Evolutionary conservation across 495 filamentous ascomycete species (phyloP), one percentile per base, ranked within the genome.

Genomic region (Amphirosellinia nigrospora): DNA sequence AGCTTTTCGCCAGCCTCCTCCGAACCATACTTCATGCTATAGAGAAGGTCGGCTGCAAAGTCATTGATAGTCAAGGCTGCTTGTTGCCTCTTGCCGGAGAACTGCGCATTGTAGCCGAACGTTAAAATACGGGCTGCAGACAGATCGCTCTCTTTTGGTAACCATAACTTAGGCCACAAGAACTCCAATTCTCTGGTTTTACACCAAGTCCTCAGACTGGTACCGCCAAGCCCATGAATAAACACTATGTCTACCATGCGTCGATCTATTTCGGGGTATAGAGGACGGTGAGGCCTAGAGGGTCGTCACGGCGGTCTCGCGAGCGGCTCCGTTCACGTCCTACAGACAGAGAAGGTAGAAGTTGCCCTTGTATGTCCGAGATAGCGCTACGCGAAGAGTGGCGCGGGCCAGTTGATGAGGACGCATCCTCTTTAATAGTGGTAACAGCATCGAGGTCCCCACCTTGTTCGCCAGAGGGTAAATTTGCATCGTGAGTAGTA

Each of bases 161-260:
- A 26, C 50, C 50, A 53, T 53, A 26, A 10, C 23, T 53, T 26
- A 11, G 50, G 50, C 50, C 50, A 53, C 26, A 53, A 30, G 50
- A 13, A 53, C 26, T 53, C 50, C 9, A 53, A 10, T 3, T 53
- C 50, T 30, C 50, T 53, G 6, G 28, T 30, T 34, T n/a, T 58
- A 58, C 28, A 58, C 53, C 32, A 58, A 4, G 28, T 58, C 5
- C 30, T 28, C 21, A 58, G 30, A 58, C 53, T 58, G 8, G 53
- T 58, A 15, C 53, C 53, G 28, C 53, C 53, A 19, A 58, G 53
- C 28, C 69, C 30, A 23, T 64, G 60, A 21, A 64, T 36, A 50
- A 43, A 64, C 23, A 64, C 15, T 15, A 64, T 64, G 19, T 64
- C 60, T 43, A 46, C 30, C 8, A 50, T 26, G 23, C 60, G 38